Evolutionary conservation across 495 filamentous ascomycete species (phyloP).

Genomic region (Penicillium goetzii): DNA sequence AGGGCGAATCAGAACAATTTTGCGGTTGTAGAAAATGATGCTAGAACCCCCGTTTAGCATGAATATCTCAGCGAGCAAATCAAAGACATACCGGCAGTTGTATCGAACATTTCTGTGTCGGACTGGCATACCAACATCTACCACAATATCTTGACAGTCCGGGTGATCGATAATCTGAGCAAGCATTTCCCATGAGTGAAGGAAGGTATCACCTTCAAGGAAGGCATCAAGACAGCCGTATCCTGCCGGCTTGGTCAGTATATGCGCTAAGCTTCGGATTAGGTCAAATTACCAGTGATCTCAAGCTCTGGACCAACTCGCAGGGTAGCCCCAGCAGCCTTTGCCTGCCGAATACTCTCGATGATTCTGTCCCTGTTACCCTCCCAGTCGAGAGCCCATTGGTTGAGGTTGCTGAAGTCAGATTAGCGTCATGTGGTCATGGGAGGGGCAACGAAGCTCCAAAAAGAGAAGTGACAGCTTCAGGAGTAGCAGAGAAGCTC

Average conservation of each 20-base stretch:
- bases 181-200: conserved; percentile 77
- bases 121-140: conserved; percentile 74
- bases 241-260: conserved; percentile 45
- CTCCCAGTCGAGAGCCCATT: conserved; percentile 77
- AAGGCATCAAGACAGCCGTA: conserved; percentile 59
- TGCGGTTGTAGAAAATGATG: conserved; percentile 66
- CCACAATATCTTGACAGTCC: conserved; percentile 72
- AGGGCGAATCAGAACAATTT: conserved; percentile 76
- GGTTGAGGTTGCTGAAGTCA: conserved; percentile 41
- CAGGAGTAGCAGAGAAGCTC: not conserved
- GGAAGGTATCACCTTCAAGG: conserved; percentile 52
- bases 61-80: not conserved
- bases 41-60: conserved; percentile 16
- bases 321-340: conserved; percentile 68
- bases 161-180: conserved; percentile 56
- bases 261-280: not conserved
- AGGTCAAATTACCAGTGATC: conserved; percentile 48
- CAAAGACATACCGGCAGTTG: conserved; percentile 61
- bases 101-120: conserved; percentile 68
- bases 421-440: not conserved
- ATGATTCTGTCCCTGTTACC: conserved; percentile 79
- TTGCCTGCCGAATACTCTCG: conserved; percentile 72
- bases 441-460: conserved; percentile 16
- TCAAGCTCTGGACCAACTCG: conserved; percentile 78
- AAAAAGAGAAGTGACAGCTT: not conserved